Percentiles rank a stretch among this genome's conserved stretches.
phyloP scores from a whole-genome alignment of 176 grass and related monocot species.

The Carex scoparia region DNA sequence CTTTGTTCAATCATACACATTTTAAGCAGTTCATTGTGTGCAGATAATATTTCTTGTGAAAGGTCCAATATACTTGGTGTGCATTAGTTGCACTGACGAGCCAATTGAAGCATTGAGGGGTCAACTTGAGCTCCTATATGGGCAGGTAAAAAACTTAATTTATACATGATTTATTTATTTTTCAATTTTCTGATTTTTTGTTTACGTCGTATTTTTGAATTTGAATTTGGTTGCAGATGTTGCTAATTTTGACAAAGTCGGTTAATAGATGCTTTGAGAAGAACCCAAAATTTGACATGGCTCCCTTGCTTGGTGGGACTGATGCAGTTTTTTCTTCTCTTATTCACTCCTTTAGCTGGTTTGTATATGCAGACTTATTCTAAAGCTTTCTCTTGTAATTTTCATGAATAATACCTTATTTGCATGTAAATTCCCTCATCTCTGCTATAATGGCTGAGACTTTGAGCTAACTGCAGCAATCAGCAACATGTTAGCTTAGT shows the following conservation, averaged over 20 bases:
- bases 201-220: background rate
- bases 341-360: slow-evolving; percentile 93
- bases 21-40: slow-evolving; percentile 19
- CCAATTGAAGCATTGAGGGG: slow-evolving; percentile 65
- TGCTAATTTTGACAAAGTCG: slow-evolving; percentile 95
- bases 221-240: slow-evolving; percentile 50
- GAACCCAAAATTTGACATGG: slow-evolving; percentile 98
- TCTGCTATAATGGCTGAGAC: background rate
- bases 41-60: slow-evolving; percentile 98
- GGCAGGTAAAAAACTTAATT: slow-evolving; percentile 52
- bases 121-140: slow-evolving; percentile 92
- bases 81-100: slow-evolving; percentile 97
- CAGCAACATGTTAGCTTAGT: background rate
- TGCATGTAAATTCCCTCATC: background rate
- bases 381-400: background rate
- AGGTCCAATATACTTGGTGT: slow-evolving; percentile 94
- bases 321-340: slow-evolving; percentile 92
- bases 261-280: slow-evolving; percentile 96
- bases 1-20: slow-evolving; percentile 19
- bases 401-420: background rate
- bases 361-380: slow-evolving; percentile 17
- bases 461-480: background rate
- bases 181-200: slow-evolving; percentile 22
- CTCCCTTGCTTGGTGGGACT: slow-evolving; percentile 72
- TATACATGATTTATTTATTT: slow-evolving; percentile 17